phyloP scores from a whole-genome alignment of 2,329 filamentous ascomycete genomes.

The Dactylella cylindrospora region DNA sequence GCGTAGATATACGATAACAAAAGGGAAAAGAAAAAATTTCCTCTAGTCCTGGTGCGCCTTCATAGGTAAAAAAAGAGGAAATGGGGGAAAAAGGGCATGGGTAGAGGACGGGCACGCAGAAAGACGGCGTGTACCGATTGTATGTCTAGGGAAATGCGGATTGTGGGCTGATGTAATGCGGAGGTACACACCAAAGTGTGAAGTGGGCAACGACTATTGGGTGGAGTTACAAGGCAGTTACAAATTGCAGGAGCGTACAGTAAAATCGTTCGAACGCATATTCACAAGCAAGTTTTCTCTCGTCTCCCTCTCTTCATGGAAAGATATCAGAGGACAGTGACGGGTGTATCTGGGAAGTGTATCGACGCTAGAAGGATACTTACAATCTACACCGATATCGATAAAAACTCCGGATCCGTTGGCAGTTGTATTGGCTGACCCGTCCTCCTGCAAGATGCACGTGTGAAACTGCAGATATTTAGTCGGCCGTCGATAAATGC shows the following conservation, averaged over 20 bases:
- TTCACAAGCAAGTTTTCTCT: too few species aligned
- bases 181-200: slow-evolving; percentile 2
- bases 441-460: slow-evolving; percentile 35
- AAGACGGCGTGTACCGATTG: too few species aligned
- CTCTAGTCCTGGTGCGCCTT: neutral
- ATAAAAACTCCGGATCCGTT: slow-evolving; percentile 2
- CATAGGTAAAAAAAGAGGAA: slow-evolving; percentile 1
- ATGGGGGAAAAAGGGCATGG: neutral
- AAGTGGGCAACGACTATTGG: slow-evolving; percentile 26
- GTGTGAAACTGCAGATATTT: slow-evolving; percentile 43
- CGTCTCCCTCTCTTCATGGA: too few species aligned
- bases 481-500: slow-evolving; percentile 36
- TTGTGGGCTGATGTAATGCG: too few species aligned
- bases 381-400: slow-evolving; percentile 20
- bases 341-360: too few species aligned
- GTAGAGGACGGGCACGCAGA: too few species aligned
- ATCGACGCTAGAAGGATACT: slow-evolving; percentile 17
- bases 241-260: slow-evolving; percentile 9
- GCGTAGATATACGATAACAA: slow-evolving; percentile 7
- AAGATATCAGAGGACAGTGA: too few species aligned
- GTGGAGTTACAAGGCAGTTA: slow-evolving; percentile 14
- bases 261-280: too few species aligned
- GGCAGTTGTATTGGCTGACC: too few species aligned
- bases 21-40: neutral
- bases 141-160: too few species aligned